Evolutionary conservation across 371 early-diverging fungal species (phyloP).

Genomic region (Mortierella sp.): DNA sequence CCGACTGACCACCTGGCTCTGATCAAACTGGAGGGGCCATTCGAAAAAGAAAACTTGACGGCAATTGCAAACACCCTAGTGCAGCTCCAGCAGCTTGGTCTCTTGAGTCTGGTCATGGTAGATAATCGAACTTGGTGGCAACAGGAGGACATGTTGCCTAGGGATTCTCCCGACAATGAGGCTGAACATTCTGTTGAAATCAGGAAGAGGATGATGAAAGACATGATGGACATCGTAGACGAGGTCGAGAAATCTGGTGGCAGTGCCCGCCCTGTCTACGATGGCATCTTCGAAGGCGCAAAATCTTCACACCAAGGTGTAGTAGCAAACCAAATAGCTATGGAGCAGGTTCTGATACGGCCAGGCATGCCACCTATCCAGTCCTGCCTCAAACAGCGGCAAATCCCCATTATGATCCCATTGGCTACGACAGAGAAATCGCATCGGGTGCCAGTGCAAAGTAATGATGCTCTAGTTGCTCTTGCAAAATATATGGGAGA

Average conservation of each 20-base stretch:
- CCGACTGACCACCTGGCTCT: slow-evolving; percentile 69
- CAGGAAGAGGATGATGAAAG: slow-evolving; percentile 64
- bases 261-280: slow-evolving; percentile 74
- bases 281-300: slow-evolving; percentile 61
- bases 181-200: slow-evolving; percentile 33
- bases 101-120: slow-evolving; percentile 78
- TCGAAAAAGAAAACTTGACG: slow-evolving; percentile 64
- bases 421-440: slow-evolving; percentile 42
- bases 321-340: slow-evolving; percentile 1
- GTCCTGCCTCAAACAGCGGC: slow-evolving; percentile 52
- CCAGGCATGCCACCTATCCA: slow-evolving; percentile 42
- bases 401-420: slow-evolving; percentile 65
- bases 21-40: slow-evolving; percentile 71
- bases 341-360: slow-evolving; percentile 37
- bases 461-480: slow-evolving; percentile 54
- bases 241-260: slow-evolving; percentile 85
- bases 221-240: slow-evolving; percentile 74
- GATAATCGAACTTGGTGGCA: slow-evolving; percentile 69
- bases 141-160: background rate
- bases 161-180: slow-evolving; percentile 5
- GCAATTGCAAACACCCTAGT: slow-evolving; percentile 72
- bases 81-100: slow-evolving; percentile 76
- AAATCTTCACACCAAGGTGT: background rate
- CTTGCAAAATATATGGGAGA: slow-evolving; percentile 60
- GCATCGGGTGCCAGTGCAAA: slow-evolving; percentile 50